phyloP scores from a whole-genome alignment of 225 moss, liverwort and hornwort species.

The Takakia lepidozioides region DNA sequence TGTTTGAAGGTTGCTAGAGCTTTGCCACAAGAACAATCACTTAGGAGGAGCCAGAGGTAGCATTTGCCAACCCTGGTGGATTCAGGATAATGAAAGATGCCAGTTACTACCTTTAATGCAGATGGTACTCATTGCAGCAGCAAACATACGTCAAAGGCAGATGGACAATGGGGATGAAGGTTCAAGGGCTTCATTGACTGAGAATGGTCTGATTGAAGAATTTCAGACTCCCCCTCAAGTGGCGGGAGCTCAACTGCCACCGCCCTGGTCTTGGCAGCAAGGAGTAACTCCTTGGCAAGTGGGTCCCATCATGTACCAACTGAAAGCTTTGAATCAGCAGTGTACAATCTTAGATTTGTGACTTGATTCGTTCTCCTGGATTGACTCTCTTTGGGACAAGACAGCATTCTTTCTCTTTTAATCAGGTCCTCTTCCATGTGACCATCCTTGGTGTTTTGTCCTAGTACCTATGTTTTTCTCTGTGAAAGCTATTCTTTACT shows the following conservation, averaged over 20 bases:
- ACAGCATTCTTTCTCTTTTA: no score
- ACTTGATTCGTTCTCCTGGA: neutral
- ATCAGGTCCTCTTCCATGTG: no score
- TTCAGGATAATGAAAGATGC: slow-evolving; percentile 2
- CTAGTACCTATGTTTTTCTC: no score
- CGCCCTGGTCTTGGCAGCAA: slow-evolving; percentile 45
- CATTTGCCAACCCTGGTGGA: no score
- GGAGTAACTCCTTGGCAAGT: slow-evolving; percentile 13
- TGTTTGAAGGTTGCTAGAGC: no score
- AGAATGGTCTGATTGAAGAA: slow-evolving; percentile 24
- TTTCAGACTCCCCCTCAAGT: slow-evolving; percentile 6
- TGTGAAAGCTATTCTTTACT: no score
- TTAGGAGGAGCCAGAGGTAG: no score
- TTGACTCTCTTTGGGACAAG: neutral
- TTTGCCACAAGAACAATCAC: no score
- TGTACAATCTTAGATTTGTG: neutral
- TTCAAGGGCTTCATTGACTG: slow-evolving; percentile 7
- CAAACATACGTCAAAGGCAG: slow-evolving; percentile 26
- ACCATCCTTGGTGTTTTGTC: no score
- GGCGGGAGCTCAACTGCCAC: slow-evolving; percentile 11
- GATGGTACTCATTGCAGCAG: slow-evolving; percentile 39
- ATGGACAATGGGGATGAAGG: slow-evolving; percentile 8
- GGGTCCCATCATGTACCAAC: neutral
- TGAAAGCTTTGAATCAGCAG: neutral
- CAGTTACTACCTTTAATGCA: slow-evolving; percentile 5